Conservation (phyloP, 371 early-diverging fungal genomes). For the Lichtheimia hyalospora region DNA sequence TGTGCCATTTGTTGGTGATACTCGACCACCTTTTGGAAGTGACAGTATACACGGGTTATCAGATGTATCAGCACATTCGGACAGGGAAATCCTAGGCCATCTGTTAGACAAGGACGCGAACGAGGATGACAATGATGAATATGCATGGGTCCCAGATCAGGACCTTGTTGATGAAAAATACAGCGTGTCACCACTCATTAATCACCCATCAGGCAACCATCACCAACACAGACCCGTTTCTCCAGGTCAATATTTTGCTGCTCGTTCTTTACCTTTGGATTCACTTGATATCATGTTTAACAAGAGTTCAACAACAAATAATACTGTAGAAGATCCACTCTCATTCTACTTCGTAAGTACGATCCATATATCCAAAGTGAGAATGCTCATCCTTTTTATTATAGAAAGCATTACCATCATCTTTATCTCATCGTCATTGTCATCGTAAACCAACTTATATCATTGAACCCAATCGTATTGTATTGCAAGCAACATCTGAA, state of each 20-base stretch:
- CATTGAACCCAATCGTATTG: slow-evolving; percentile 1
- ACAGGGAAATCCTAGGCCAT: slow-evolving; percentile 20
- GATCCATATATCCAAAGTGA: too few species aligned
- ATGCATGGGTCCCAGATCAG: slow-evolving; percentile 8
- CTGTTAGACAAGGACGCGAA: slow-evolving; percentile 7
- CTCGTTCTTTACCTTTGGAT: slow-evolving; percentile 29
- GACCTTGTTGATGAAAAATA: slow-evolving; percentile 20
- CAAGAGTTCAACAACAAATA: neutral
- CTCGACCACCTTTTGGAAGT: slow-evolving; percentile 6
- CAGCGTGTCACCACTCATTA: slow-evolving; percentile 19
- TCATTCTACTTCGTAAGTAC: neutral
- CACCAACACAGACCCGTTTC: slow-evolving; percentile 14
- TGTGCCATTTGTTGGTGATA: slow-evolving; percentile 12
- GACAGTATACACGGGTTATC: slow-evolving; percentile 1
- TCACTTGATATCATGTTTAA: slow-evolving; percentile 19
- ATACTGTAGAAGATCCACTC: neutral
- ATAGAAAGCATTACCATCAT: slow-evolving; percentile 12
- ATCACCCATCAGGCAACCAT: neutral
- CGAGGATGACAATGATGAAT: neutral
- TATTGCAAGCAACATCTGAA: neutral
- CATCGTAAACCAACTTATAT: neutral
- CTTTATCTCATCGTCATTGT: slow-evolving; percentile 7
- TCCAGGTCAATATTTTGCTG: slow-evolving; percentile 36
- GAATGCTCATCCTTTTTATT: neutral
- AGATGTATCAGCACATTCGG: slow-evolving; percentile 23